Evolutionary conservation across 371 early-diverging fungal species (phyloP).

Genomic region (Blakeslea trispora): DNA sequence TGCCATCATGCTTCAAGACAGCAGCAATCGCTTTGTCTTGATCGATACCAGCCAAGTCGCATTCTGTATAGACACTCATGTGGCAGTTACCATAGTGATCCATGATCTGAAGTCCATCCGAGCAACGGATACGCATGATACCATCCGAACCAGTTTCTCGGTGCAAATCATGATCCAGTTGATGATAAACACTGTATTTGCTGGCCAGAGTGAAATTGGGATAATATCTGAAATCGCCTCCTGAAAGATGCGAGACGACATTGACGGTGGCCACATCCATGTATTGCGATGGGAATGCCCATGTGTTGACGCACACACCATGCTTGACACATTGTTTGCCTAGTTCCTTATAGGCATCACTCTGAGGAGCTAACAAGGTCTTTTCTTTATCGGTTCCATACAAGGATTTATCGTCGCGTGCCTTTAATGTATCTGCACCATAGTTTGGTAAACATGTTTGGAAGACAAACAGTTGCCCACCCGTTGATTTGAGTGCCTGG

Average conservation of each 20-base stretch:
- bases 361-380: conserved; percentile 79
- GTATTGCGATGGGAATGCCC: conserved; percentile 85
- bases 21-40: conserved; percentile 87
- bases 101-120: conserved; percentile 85
- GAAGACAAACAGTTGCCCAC: conserved; percentile 88
- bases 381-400: conserved; percentile 93
- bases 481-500: conserved; percentile 69
- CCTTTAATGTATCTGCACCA: conserved; percentile 84
- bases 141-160: conserved; percentile 90
- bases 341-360: conserved; percentile 81
- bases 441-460: conserved; percentile 88
- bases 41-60: conserved; percentile 92
- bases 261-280: conserved; percentile 89
- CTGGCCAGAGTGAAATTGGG: conserved; percentile 76
- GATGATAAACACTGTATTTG: conserved; percentile 69
- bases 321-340: conserved; percentile 78
- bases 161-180: conserved; percentile 71
- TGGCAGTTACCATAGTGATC: conserved; percentile 94
- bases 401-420: conserved; percentile 85
- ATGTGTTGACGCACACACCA: conserved; percentile 89
- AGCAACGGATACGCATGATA: conserved; percentile 88
- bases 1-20: conserved; percentile 88
- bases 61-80: conserved; percentile 92
- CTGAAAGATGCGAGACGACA: conserved; percentile 75
- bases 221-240: conserved; percentile 85